Percentiles rank a stretch among this genome's conserved stretches.
Evolutionary conservation across 2,329 filamentous ascomycete genomes (phyloP).

Genomic region (Periconia digitata): DNA sequence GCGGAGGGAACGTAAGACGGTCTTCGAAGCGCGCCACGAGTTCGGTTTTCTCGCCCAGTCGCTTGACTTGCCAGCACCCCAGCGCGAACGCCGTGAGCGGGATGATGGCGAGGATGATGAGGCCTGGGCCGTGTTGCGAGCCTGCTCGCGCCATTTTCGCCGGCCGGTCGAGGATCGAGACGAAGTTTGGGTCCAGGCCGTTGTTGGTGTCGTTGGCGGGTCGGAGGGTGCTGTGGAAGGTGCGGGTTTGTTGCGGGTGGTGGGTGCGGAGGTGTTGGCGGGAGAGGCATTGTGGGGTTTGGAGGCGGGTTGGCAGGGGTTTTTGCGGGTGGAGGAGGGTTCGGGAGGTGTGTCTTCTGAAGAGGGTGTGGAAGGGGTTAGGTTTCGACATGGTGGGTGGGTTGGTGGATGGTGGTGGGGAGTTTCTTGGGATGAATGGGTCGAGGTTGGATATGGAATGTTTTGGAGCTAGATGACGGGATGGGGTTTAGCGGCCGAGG

Average conservation of each 20-base stretch:
- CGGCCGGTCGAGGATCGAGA: constrained; percentile 84
- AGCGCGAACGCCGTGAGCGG: constrained; percentile 87
- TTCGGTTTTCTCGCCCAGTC: constrained; percentile 90
- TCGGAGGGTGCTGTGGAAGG: constrained; percentile 17
- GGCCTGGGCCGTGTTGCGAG: constrained; percentile 74
- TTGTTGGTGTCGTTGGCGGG: constrained; percentile 46
- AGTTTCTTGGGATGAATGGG: constrained; percentile 14
- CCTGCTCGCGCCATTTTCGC: constrained; percentile 76
- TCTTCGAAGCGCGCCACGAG: constrained; percentile 91
- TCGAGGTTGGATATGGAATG: constrained; percentile 12
- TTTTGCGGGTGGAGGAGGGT: constrained; percentile 3
- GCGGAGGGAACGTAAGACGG: constrained; percentile 78
- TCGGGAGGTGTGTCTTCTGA: constrained; percentile 30
- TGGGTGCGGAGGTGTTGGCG: constrained; percentile 26
- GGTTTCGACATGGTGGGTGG: constrained; percentile 34
- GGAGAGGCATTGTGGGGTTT: constrained; percentile 37
- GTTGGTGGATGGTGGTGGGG: constrained; percentile 4
- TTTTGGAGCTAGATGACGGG: neutral
- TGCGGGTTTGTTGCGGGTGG: constrained; percentile 21
- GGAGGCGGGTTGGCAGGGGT: constrained; percentile 11
- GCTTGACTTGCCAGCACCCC: constrained; percentile 93
- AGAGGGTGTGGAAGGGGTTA: constrained; percentile 36
- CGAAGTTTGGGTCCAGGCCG: constrained; percentile 73
- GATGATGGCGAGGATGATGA: constrained; percentile 83
- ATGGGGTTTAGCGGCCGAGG: constrained; percentile 10